A percentile compares a stretch with the other conserved stretches of the same genome.
Conservation (phyloP, 2,329 filamentous ascomycete genomes). For the Fusarium heterosporum region DNA sequence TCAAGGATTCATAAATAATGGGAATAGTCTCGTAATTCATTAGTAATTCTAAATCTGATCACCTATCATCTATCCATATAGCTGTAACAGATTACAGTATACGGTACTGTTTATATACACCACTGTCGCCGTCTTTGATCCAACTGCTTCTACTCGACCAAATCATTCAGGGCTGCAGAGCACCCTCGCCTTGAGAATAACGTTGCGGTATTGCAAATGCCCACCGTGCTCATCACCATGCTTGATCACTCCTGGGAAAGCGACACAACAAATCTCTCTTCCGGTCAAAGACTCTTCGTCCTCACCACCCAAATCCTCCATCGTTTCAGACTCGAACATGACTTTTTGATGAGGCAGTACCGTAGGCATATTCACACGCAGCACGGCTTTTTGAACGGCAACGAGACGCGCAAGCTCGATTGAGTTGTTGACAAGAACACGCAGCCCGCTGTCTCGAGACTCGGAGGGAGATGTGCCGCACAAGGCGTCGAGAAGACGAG, state of each 20-base stretch:
- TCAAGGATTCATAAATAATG: not conserved
- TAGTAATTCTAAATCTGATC: constrained; percentile 4
- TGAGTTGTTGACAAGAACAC: constrained; percentile 63
- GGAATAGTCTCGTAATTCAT: constrained; percentile 16
- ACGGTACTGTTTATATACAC: not conserved
- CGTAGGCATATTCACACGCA: constrained; percentile 67
- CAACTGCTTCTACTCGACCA: not conserved
- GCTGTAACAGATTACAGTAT: not conserved
- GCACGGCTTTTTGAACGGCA: constrained; percentile 68
- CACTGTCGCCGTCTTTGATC: not conserved
- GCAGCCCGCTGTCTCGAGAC: constrained; percentile 64
- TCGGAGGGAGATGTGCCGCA: constrained; percentile 56
- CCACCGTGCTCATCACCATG: constrained; percentile 73
- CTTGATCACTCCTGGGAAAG: constrained; percentile 74
- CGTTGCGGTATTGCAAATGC: constrained; percentile 70
- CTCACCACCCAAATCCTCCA: constrained; percentile 75
- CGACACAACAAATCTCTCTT: constrained; percentile 70
- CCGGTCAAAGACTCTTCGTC: constrained; percentile 66
- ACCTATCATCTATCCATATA: not conserved
- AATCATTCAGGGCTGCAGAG: constrained; percentile 62
- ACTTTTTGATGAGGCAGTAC: constrained; percentile 64
- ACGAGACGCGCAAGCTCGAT: constrained; percentile 68
- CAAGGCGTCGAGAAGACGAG: constrained; percentile 62
- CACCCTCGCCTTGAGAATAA: constrained; percentile 75
- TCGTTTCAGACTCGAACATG: constrained; percentile 67